Evolutionary conservation across 2,329 filamentous ascomycete genomes (phyloP).

Genomic region (Dactylellina haptotyla): DNA sequence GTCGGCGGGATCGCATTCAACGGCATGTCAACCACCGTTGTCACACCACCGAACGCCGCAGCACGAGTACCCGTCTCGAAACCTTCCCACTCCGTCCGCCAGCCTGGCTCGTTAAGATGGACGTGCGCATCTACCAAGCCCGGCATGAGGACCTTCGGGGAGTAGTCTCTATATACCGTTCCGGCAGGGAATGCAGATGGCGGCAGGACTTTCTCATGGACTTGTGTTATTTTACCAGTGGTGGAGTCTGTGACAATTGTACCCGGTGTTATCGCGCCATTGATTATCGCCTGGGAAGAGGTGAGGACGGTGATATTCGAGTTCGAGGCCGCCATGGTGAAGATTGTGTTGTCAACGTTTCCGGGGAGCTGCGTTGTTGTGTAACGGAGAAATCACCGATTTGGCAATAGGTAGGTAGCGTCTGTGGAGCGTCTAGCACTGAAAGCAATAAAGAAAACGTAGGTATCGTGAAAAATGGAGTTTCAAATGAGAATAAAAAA

Average conservation of each 20-base stretch:
- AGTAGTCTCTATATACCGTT: slow-evolving; percentile 82
- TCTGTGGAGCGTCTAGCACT: too few relatives aligned
- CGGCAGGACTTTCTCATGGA: slow-evolving; percentile 79
- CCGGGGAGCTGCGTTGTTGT: slow-evolving; percentile 49
- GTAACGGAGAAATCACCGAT: not conserved
- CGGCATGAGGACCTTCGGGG: slow-evolving; percentile 83
- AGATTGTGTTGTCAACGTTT: slow-evolving; percentile 43
- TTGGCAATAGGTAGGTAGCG: too few relatives aligned
- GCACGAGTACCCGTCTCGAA: slow-evolving; percentile 95
- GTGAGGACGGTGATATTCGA: slow-evolving; percentile 74
- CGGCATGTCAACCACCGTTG: slow-evolving; percentile 97
- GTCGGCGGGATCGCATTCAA: slow-evolving; percentile 96
- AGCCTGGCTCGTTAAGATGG: slow-evolving; percentile 93
- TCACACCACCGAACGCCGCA: slow-evolving; percentile 93
- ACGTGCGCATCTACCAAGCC: slow-evolving; percentile 97
- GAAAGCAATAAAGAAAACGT: too few relatives aligned
- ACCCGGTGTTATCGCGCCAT: slow-evolving; percentile 78
- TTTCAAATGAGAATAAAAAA: not conserved
- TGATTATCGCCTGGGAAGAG: slow-evolving; percentile 84
- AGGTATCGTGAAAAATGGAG: too few relatives aligned
- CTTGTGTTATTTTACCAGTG: slow-evolving; percentile 84
- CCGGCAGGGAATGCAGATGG: slow-evolving; percentile 76
- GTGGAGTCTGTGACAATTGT: slow-evolving; percentile 80
- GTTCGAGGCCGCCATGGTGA: slow-evolving; percentile 60
- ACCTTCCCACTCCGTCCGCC: slow-evolving; percentile 94